A percentile compares a stretch with the other conserved stretches of the same genome.
phyloP scores from a whole-genome alignment of 2,329 filamentous ascomycete genomes.

The Davidsoniella eucalypti region DNA sequence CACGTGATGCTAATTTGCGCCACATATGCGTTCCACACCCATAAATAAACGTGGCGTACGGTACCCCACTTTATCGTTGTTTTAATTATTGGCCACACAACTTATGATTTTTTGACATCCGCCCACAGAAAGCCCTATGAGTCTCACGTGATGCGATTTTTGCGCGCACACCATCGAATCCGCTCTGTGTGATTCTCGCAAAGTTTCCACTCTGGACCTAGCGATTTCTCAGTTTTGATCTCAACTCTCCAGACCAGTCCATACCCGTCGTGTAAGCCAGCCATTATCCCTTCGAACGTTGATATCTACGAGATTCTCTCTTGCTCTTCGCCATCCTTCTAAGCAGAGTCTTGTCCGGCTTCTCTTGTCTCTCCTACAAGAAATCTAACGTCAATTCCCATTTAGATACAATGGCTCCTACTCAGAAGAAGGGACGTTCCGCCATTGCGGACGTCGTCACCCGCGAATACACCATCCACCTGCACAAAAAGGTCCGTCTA shows the following conservation, averaged over 20 bases:
- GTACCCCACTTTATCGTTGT: slow-evolving; percentile 6
- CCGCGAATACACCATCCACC: slow-evolving; percentile 99
- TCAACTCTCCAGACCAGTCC: slow-evolving; percentile 13
- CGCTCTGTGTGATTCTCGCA: slow-evolving; percentile 12
- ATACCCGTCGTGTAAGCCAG: slow-evolving; percentile 13
- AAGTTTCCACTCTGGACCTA: slow-evolving; percentile 13
- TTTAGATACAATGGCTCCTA: slow-evolving; percentile 46
- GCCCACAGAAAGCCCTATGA: slow-evolving; percentile 13
- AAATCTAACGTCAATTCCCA: slow-evolving; percentile 20
- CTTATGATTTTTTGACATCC: slow-evolving; percentile 4
- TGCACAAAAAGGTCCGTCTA: slow-evolving; percentile 68
- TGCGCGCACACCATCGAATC: slow-evolving; percentile 10
- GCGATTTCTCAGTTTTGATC: slow-evolving; percentile 13
- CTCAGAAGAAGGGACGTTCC: slow-evolving; percentile 65
- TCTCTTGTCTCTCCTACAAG: slow-evolving; percentile 10
- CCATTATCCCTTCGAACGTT: slow-evolving; percentile 4
- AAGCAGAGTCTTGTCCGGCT: slow-evolving; percentile 11
- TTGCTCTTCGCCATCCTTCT: slow-evolving; percentile 3
- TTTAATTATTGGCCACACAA: slow-evolving; percentile 8
- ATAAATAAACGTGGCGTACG: not conserved
- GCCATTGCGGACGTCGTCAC: slow-evolving; percentile 98
- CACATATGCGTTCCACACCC: slow-evolving; percentile 1
- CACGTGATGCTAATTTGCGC: slow-evolving; percentile 10
- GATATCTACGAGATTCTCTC: slow-evolving; percentile 5
- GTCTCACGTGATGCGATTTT: slow-evolving; percentile 11